phyloP scores from a whole-genome alignment of 2,329 filamentous ascomycete species.

The Talaromyces albobiverticillius region DNA sequence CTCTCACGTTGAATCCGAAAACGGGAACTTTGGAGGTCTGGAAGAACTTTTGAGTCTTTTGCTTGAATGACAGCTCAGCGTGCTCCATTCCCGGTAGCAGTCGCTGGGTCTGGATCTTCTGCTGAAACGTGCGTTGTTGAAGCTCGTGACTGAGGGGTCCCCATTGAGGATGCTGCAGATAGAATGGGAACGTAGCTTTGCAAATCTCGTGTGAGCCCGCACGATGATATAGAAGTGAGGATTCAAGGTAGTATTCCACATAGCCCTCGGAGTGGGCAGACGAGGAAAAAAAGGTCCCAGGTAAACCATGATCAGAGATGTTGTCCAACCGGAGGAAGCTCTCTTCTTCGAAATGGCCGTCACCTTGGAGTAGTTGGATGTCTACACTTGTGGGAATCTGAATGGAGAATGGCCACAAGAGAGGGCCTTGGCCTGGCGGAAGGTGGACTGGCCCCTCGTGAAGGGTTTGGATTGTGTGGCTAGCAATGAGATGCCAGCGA shows the following conservation, averaged over 20 bases:
- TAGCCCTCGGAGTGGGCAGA: slow-evolving; percentile 20
- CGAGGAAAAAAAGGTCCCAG: slow-evolving; percentile 16
- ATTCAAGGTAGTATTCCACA: slow-evolving; percentile 38
- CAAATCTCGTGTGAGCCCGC: not conserved
- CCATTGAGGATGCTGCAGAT: slow-evolving; percentile 14
- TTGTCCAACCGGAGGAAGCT: slow-evolving; percentile 17
- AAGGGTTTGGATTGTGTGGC: slow-evolving; percentile 7
- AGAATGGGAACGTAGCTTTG: slow-evolving; percentile 17
- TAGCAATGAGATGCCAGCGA: slow-evolving; percentile 14
- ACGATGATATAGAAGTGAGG: slow-evolving; percentile 20
- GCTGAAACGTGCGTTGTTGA: not conserved
- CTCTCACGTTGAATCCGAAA: slow-evolving; percentile 25
- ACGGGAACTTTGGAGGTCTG: slow-evolving; percentile 32
- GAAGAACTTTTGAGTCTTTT: slow-evolving; percentile 33
- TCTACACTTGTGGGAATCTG: slow-evolving; percentile 16
- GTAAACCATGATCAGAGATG: slow-evolving; percentile 10
- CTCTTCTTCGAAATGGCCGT: slow-evolving; percentile 1
- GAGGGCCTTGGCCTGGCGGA: not conserved
- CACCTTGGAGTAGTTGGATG: not conserved
- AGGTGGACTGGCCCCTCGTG: slow-evolving; percentile 20
- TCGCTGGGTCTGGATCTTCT: slow-evolving; percentile 23
- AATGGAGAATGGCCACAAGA: slow-evolving; percentile 19
- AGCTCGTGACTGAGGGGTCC: not conserved
- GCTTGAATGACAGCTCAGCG: slow-evolving; percentile 29
- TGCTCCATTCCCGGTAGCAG: slow-evolving; percentile 31